Evolutionary conservation across 2,329 filamentous ascomycete genomes (phyloP).

Genomic region (Penicillium sp.): DNA sequence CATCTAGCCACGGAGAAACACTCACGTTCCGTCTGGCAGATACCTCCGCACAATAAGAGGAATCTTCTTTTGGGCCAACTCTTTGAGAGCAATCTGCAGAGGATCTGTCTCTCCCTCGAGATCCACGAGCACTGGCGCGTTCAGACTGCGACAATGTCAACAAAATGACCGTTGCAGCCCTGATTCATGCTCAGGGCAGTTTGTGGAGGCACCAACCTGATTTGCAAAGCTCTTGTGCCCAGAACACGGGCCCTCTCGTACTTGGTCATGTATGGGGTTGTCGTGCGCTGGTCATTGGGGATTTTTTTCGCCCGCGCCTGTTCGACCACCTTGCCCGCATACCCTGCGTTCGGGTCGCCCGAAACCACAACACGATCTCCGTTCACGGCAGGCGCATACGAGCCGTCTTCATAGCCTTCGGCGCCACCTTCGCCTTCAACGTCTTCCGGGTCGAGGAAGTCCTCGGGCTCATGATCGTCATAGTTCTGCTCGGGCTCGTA

Average conservation of each 20-base stretch:
- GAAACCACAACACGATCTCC: conserved; percentile 49
- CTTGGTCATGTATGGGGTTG: conserved; percentile 99
- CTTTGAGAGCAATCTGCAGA: conserved; percentile 95
- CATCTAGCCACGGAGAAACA: not conserved
- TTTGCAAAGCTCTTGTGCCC: conserved; percentile 91
- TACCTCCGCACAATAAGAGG: conserved; percentile 93
- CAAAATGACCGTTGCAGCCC: not conserved
- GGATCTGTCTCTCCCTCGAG: conserved; percentile 98
- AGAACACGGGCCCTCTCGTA: conserved; percentile 94
- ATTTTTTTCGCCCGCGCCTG: conserved; percentile 81
- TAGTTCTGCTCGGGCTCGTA: conserved; percentile 65
- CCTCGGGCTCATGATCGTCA: conserved; percentile 69
- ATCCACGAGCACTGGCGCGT: conserved; percentile 94
- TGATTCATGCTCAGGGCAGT: not conserved
- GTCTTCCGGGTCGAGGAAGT: conserved; percentile 62
- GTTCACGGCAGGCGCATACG: conserved; percentile 41
- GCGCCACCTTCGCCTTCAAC: conserved; percentile 58
- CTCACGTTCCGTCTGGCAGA: conserved; percentile 93
- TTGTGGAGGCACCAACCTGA: conserved; percentile 68
- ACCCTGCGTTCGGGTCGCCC: conserved; percentile 58
- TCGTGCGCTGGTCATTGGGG: conserved; percentile 81
- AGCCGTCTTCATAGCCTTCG: conserved; percentile 59
- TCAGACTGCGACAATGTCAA: conserved; percentile 69
- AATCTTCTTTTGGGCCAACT: conserved; percentile 98
- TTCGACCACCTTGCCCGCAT: conserved; percentile 59